Percentiles rank a stretch among this genome's conserved stretches.
phyloP scores from a whole-genome alignment of 768 basidiomycete species.

The Cystofilobasidium ferigula region DNA sequence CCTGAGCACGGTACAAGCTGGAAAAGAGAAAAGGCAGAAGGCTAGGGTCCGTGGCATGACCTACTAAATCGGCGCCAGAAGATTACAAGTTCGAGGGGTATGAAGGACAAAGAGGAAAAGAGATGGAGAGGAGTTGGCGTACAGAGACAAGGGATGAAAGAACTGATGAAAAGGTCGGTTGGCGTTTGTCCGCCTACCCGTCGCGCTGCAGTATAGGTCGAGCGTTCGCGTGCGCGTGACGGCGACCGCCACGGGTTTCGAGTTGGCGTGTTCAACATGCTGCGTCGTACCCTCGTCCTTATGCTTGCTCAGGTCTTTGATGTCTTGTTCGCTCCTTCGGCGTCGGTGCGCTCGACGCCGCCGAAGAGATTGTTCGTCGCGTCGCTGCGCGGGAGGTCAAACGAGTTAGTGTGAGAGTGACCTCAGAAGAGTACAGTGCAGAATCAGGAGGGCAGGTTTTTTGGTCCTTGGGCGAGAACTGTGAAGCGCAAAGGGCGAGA shows the following conservation, averaged over 20 bases:
- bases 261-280: constrained; percentile 6
- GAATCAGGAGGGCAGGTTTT: background rate
- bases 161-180: too few relatives aligned
- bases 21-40: too few relatives aligned
- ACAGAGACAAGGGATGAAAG: too few relatives aligned
- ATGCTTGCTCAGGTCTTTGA: constrained; percentile 8
- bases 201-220: too few relatives aligned
- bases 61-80: too few relatives aligned
- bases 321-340: constrained; percentile 8
- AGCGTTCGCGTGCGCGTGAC: background rate
- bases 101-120: too few relatives aligned
- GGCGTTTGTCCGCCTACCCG: too few relatives aligned
- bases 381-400: background rate
- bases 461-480: constrained; percentile 20
- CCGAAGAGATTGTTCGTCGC: constrained; percentile 21
- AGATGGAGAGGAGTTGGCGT: too few relatives aligned
- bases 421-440: background rate
- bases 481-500: background rate
- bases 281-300: constrained; percentile 6
- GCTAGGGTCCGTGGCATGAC: too few relatives aligned
- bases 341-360: constrained; percentile 19
- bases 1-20: too few relatives aligned
- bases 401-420: background rate
- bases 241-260: background rate
- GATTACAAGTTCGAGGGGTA: too few relatives aligned